These are phyloP conservation scores for Trichoderma simmonsii DNA, from an alignment of 2,329 filamentous ascomycete species.

Conservation along the genomic window DNA sequence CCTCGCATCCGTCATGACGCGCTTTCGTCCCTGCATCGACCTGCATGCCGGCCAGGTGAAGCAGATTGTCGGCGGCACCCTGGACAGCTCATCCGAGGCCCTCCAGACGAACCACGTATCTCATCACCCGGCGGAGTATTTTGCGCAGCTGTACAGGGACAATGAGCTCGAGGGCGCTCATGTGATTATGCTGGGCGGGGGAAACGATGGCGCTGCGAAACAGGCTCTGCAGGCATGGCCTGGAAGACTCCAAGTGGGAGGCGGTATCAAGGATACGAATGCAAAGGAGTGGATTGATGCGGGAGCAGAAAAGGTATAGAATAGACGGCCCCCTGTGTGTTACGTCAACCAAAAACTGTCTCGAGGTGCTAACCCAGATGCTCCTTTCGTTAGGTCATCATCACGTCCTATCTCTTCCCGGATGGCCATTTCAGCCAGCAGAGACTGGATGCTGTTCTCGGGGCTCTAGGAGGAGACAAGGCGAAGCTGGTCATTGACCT, in stretches of 20 bases:
- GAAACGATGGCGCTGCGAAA: slow-evolving; percentile 75
- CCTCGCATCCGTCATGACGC: slow-evolving; percentile 63
- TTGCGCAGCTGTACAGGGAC: slow-evolving; percentile 75
- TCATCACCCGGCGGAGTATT: slow-evolving; percentile 75
- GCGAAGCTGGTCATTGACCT: slow-evolving; percentile 89
- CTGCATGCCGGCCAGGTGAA: slow-evolving; percentile 97
- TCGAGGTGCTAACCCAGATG: neutral
- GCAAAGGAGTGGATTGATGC: slow-evolving; percentile 80
- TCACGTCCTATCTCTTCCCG: slow-evolving; percentile 94
- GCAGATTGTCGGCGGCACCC: slow-evolving; percentile 94
- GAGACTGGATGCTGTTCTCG: slow-evolving; percentile 70
- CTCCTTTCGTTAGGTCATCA: slow-evolving; percentile 70
- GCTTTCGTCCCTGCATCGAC: slow-evolving; percentile 94
- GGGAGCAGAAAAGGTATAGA: slow-evolving; percentile 79
- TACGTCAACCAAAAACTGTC: neutral
- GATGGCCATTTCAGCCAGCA: slow-evolving; percentile 75
- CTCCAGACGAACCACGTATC: slow-evolving; percentile 94
- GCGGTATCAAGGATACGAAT: slow-evolving; percentile 86
- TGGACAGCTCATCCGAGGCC: slow-evolving; percentile 62
- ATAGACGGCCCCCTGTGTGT: slow-evolving; percentile 20
- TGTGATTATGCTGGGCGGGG: slow-evolving; percentile 93
- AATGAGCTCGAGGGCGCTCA: slow-evolving; percentile 75
- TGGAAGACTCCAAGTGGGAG: slow-evolving; percentile 78
- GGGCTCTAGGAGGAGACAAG: slow-evolving; percentile 69
- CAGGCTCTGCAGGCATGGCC: slow-evolving; percentile 80